These are phyloP conservation scores for Parachlorella kessleri DNA, from an alignment of 139 green algal species.

Conservation along the genomic window DNA sequence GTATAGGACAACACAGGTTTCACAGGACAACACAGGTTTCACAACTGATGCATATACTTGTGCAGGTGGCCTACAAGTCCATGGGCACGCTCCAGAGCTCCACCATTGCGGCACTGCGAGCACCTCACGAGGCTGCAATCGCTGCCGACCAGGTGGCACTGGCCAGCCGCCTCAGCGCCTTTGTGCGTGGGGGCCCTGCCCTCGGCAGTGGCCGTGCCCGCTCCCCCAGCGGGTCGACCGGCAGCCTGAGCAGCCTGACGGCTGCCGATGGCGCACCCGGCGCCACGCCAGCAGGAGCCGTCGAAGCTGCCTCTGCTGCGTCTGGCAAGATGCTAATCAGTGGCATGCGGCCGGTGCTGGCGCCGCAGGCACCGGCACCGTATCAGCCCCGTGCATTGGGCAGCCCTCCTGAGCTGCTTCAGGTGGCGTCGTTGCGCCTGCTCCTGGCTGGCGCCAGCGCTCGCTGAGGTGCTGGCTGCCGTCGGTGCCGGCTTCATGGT, in stretches of 20 bases:
- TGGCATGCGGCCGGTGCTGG: not conserved
- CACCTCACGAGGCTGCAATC: not conserved
- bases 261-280: not conserved
- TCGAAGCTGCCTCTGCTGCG: not conserved
- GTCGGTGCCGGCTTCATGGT: too few species aligned
- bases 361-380: not conserved
- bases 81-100: not conserved
- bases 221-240: not conserved
- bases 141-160: not conserved
- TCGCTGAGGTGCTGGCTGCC: not conserved
- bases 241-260: not conserved
- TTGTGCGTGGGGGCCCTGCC: not conserved
- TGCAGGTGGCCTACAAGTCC: not conserved
- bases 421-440: not conserved
- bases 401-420: not conserved
- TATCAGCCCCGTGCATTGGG: not conserved
- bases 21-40: not conserved
- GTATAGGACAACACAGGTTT: not conserved
- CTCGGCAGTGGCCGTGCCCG: not conserved
- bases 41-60: too few species aligned
- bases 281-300: too few species aligned
- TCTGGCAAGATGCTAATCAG: not conserved
- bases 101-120: not conserved
- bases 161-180: not conserved
- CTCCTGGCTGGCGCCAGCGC: not conserved